phyloP scores from a whole-genome alignment of 352 stramenopile species.

The Phytophthora pistaciae region DNA sequence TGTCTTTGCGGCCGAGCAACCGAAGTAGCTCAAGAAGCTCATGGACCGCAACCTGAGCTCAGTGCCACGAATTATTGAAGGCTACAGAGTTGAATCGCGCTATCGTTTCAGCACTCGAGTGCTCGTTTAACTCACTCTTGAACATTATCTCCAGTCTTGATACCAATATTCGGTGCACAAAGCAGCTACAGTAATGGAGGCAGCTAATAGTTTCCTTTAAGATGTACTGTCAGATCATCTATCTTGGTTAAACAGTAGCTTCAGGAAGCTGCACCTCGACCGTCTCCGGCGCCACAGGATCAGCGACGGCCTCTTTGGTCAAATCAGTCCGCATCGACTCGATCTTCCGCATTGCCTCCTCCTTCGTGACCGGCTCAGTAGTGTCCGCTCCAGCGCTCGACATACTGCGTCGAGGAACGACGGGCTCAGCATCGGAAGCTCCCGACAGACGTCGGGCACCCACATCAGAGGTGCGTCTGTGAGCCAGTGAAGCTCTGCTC shows the following conservation, averaged over 20 bases:
- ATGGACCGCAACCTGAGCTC: not conserved
- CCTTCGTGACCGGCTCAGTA: constrained; percentile 37
- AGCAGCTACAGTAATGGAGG: too few relatives aligned
- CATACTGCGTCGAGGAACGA: constrained; percentile 30
- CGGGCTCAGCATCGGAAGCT: constrained; percentile 9
- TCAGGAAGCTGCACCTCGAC: constrained; percentile 26
- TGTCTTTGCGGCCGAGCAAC: constrained; percentile 15
- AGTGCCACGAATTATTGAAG: not conserved
- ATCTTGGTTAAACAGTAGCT: constrained; percentile 8
- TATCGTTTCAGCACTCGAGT: not conserved
- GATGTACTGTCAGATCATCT: too few relatives aligned
- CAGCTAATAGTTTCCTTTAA: too few relatives aligned
- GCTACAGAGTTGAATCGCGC: not conserved
- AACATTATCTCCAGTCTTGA: not conserved
- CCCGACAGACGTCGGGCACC: constrained; percentile 3
- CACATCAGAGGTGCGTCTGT: constrained; percentile 23
- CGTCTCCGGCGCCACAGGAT: constrained; percentile 3
- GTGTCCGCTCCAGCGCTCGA: constrained; percentile 31
- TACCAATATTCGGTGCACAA: too few relatives aligned
- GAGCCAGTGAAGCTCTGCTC: constrained; percentile 6
- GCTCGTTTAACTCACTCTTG: not conserved
- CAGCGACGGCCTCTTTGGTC: constrained; percentile 12
- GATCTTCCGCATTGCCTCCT: constrained; percentile 53
- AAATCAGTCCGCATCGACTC: constrained; percentile 38
- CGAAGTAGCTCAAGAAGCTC: constrained; percentile 20